Evolutionary conservation across 2,329 filamentous ascomycete genomes (phyloP).

Genomic region (Sporothrix humicola): DNA sequence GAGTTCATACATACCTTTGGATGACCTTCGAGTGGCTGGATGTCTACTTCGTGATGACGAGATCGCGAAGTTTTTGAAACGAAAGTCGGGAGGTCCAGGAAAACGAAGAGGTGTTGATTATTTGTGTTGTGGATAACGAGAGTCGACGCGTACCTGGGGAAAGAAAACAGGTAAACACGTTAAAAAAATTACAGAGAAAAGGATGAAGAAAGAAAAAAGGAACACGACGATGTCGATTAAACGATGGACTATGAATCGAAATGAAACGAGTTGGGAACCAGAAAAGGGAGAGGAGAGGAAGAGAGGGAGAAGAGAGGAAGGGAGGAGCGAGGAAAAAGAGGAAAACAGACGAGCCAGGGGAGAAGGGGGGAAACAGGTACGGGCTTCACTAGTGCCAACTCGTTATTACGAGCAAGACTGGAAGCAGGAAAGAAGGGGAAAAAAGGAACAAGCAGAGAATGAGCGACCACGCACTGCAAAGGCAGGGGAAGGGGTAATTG

Average conservation of each 20-base stretch:
- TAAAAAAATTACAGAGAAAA: slow-evolving; percentile 30
- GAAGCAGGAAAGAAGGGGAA: slow-evolving; percentile 30
- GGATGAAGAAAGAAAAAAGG: slow-evolving; percentile 31
- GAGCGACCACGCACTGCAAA: slow-evolving; percentile 27
- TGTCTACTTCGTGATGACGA: slow-evolving; percentile 13
- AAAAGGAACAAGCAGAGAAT: slow-evolving; percentile 22
- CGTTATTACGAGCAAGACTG: slow-evolving; percentile 30
- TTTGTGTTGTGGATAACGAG: slow-evolving; percentile 33
- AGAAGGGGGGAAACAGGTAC: slow-evolving; percentile 30
- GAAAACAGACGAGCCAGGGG: slow-evolving; percentile 28
- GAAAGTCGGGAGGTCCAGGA: slow-evolving; percentile 25
- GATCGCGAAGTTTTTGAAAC: slow-evolving; percentile 25
- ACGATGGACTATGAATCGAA: slow-evolving; percentile 38
- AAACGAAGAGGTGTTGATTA: slow-evolving; percentile 11
- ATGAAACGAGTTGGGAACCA: slow-evolving; percentile 25
- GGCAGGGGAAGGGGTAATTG: slow-evolving; percentile 33
- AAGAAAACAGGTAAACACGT: slow-evolving; percentile 32
- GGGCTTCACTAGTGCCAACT: slow-evolving; percentile 20
- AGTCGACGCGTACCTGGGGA: slow-evolving; percentile 33
- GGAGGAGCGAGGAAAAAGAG: slow-evolving; percentile 26
- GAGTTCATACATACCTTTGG: slow-evolving; percentile 25
- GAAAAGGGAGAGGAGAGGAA: slow-evolving; percentile 26
- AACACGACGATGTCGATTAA: slow-evolving; percentile 35
- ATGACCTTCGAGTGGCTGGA: neutral
- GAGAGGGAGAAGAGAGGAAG: slow-evolving; percentile 30